These are phyloP conservation scores for Metschnikowia drakensbergensis DNA, from an alignment of 805 yeast genomes.

Conservation along the genomic window DNA sequence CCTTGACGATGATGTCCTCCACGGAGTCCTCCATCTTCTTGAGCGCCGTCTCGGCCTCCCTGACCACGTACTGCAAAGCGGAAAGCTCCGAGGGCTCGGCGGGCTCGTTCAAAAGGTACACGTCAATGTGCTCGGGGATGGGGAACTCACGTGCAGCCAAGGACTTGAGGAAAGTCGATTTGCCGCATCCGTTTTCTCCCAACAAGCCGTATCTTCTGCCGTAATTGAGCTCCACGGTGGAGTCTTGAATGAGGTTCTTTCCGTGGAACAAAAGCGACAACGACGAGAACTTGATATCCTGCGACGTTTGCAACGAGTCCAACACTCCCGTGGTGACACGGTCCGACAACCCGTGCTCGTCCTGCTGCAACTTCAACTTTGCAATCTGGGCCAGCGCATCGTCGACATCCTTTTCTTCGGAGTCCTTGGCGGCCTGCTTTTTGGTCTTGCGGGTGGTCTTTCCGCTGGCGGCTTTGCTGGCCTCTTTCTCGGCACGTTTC, in stretches of 20 bases:
- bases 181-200: constrained; percentile 99
- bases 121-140: constrained; percentile 85
- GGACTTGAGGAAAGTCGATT: constrained; percentile 89
- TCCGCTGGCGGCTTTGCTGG: constrained; percentile 54
- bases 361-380: constrained; percentile 88
- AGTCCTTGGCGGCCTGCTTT: constrained; percentile 53
- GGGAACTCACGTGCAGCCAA: constrained; percentile 96
- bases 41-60: constrained; percentile 92
- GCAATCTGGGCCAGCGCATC: constrained; percentile 71
- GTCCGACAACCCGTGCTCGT: constrained; percentile 90
- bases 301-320: constrained; percentile 80
- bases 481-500: constrained; percentile 67
- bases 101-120: constrained; percentile 93
- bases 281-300: constrained; percentile 89
- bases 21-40: constrained; percentile 87
- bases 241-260: constrained; percentile 91
- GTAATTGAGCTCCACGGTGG: constrained; percentile 86
- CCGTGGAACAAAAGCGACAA: constrained; percentile 95
- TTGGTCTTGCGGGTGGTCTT: constrained; percentile 66
- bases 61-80: constrained; percentile 93
- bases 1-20: constrained; percentile 82
- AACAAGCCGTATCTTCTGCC: constrained; percentile 97
- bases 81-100: constrained; percentile 91
- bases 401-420: constrained; percentile 51
- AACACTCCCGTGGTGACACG: constrained; percentile 98